These are phyloP conservation scores for Epichloe glyceriae DNA, from an alignment of 2,329 filamentous ascomycete genomes.

Conservation along the genomic window DNA sequence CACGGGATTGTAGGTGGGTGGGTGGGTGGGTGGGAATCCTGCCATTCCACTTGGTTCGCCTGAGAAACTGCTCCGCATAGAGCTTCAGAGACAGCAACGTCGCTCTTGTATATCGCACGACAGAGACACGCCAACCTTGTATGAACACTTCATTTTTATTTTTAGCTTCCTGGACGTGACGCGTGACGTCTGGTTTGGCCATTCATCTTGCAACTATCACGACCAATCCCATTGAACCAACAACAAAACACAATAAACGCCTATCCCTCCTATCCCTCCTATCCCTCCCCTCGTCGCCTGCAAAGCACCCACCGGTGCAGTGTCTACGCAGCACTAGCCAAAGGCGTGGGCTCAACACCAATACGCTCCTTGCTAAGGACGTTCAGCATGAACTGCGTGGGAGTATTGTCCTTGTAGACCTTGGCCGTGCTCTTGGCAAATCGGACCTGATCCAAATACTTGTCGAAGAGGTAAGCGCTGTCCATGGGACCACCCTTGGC, in stretches of 20 bases:
- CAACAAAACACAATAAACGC: background rate
- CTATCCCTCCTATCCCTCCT: constrained; percentile 1
- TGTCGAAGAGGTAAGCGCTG: constrained; percentile 91
- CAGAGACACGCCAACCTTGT: too few relatives aligned
- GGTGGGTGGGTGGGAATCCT: too few relatives aligned
- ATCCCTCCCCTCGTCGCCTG: constrained; percentile 2
- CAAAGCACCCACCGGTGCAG: background rate
- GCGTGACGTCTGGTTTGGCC: background rate
- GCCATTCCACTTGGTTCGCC: too few relatives aligned
- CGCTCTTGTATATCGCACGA: too few relatives aligned
- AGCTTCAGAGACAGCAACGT: too few relatives aligned
- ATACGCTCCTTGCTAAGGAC: constrained; percentile 89
- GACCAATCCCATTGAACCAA: background rate
- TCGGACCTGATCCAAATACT: constrained; percentile 81
- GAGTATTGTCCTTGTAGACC: constrained; percentile 73
- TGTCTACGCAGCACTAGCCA: constrained; percentile 35
- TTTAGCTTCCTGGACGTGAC: too few relatives aligned
- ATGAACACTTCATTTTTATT: too few relatives aligned
- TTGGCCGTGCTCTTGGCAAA: constrained; percentile 77
- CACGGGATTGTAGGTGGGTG: too few relatives aligned
- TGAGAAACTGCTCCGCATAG: too few relatives aligned
- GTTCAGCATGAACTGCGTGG: constrained; percentile 78
- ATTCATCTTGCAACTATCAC: background rate
- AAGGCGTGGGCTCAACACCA: constrained; percentile 58
- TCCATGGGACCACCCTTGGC: constrained; percentile 95